phyloP scores from a whole-genome alignment of 2,329 filamentous ascomycete genomes.

The Claviceps sp. region DNA sequence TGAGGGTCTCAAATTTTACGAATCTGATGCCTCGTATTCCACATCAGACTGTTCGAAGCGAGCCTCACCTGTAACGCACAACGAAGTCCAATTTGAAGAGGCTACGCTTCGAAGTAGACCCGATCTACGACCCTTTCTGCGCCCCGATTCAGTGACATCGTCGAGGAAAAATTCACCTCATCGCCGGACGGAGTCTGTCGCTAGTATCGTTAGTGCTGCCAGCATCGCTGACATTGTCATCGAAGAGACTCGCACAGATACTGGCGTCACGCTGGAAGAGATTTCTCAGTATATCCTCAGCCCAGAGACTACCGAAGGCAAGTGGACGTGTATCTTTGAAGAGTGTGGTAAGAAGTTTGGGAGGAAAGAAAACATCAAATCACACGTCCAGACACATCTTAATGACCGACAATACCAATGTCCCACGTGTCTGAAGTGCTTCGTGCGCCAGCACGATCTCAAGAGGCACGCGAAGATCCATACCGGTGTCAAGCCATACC shows the following conservation, averaged over 20 bases:
- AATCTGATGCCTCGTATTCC: slow-evolving; percentile 19
- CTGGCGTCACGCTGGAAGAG: slow-evolving; percentile 77
- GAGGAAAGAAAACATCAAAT: slow-evolving; percentile 98
- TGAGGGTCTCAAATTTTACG: slow-evolving; percentile 19
- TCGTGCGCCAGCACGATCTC: slow-evolving; percentile 91
- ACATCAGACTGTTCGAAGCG: slow-evolving; percentile 36
- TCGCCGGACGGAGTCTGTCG: slow-evolving; percentile 45
- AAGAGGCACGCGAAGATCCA: slow-evolving; percentile 98
- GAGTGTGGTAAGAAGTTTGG: slow-evolving; percentile 83
- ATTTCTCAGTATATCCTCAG: slow-evolving; percentile 63
- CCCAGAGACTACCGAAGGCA: slow-evolving; percentile 58
- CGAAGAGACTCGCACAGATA: slow-evolving; percentile 56
- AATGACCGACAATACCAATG: slow-evolving; percentile 93
- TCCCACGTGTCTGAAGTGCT: slow-evolving; percentile 86
- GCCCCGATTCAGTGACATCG: slow-evolving; percentile 8
- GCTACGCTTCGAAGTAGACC: slow-evolving; percentile 29
- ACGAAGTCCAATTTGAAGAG: slow-evolving; percentile 22
- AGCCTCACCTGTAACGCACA: slow-evolving; percentile 31
- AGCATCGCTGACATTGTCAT: slow-evolving; percentile 51
- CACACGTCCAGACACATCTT: slow-evolving; percentile 93
- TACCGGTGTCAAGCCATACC: slow-evolving; percentile 88
- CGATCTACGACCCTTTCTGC: slow-evolving; percentile 20
- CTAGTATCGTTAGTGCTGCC: slow-evolving; percentile 42
- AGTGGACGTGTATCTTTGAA: slow-evolving; percentile 65
- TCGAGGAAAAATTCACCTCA: slow-evolving; percentile 22